A percentile compares a stretch with the other conserved stretches of the same genome.
phyloP scores from a whole-genome alignment of 805 yeast genomes.

The Brettanomyces sp. region DNA sequence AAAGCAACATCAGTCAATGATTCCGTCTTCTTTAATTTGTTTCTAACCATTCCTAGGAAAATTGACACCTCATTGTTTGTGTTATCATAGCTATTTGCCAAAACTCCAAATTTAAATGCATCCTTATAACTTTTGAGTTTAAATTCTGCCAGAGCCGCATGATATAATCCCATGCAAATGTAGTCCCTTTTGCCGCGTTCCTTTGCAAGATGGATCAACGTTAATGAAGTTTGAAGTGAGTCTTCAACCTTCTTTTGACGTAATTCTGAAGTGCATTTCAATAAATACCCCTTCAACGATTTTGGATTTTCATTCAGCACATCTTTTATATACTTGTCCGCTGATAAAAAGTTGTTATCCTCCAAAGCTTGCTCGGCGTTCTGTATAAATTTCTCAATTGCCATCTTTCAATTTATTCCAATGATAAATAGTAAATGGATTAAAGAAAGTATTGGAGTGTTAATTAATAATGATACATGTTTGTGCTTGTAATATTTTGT shows the following conservation, averaged over 20 bases:
- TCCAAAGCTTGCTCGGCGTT: conserved; percentile 35
- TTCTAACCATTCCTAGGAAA: conserved; percentile 35
- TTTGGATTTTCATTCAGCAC: conserved; percentile 34
- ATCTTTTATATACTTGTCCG: conserved; percentile 30
- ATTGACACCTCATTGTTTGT: conserved; percentile 37
- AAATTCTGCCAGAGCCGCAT: conserved; percentile 39
- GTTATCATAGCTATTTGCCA: conserved; percentile 34
- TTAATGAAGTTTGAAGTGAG: conserved; percentile 37
- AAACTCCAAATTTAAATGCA: conserved; percentile 33
- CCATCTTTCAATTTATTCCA: conserved; percentile 3
- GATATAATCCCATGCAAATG: conserved; percentile 39
- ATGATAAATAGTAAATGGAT: background rate
- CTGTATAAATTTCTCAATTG: conserved; percentile 14
- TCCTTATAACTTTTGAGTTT: conserved; percentile 30
- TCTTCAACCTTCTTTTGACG: conserved; percentile 37
- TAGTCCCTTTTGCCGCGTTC: conserved; percentile 36
- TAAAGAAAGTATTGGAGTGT: too few relatives aligned
- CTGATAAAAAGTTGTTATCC: conserved; percentile 34
- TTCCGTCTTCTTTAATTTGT: conserved; percentile 25
- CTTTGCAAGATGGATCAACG: conserved; percentile 35
- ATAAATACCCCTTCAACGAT: conserved; percentile 37
- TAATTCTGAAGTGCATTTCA: conserved; percentile 41
- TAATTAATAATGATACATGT: too few relatives aligned
- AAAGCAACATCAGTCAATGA: conserved; percentile 18
- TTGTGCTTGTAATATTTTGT: too few relatives aligned